These are phyloP conservation scores for Teratosphaeriaceae sp. DNA, from an alignment of 2,329 filamentous ascomycete genomes.

Conservation along the genomic window DNA sequence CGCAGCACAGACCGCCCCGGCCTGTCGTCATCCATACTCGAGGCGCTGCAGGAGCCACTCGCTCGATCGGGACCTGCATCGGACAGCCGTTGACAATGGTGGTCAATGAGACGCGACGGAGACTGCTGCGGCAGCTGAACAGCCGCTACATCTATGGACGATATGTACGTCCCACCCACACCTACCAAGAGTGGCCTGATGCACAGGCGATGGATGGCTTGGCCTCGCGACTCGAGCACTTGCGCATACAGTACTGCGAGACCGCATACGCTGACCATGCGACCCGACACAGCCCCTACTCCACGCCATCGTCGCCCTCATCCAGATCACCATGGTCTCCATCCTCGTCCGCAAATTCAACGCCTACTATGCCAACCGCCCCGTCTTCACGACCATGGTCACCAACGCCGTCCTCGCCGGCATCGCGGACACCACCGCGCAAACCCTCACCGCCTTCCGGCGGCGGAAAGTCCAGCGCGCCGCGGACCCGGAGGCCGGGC, in stretches of 20 bases:
- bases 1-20: background rate
- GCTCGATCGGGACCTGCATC: background rate
- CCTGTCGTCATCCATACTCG: background rate
- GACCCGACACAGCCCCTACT: constrained; percentile 65
- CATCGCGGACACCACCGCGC: constrained; percentile 92
- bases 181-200: background rate
- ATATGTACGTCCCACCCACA: constrained; percentile 53
- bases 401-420: constrained; percentile 94
- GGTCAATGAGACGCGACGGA: constrained; percentile 37
- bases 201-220: background rate
- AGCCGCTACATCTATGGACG: constrained; percentile 67
- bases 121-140: constrained; percentile 60
- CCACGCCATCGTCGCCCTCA: constrained; percentile 74
- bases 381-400: constrained; percentile 98
- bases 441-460: constrained; percentile 80
- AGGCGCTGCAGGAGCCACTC: too few species aligned
- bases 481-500: constrained; percentile 53
- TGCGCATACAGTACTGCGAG: too few species aligned
- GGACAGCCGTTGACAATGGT: constrained; percentile 17
- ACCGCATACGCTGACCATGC: constrained; percentile 5
- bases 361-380: constrained; percentile 84
- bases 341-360: constrained; percentile 85
- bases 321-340: constrained; percentile 82
- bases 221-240: too few species aligned
- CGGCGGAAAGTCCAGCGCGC: constrained; percentile 40